Conservation (phyloP, 192 early-diverging fungal species). For the Coemansia sp. region DNA sequence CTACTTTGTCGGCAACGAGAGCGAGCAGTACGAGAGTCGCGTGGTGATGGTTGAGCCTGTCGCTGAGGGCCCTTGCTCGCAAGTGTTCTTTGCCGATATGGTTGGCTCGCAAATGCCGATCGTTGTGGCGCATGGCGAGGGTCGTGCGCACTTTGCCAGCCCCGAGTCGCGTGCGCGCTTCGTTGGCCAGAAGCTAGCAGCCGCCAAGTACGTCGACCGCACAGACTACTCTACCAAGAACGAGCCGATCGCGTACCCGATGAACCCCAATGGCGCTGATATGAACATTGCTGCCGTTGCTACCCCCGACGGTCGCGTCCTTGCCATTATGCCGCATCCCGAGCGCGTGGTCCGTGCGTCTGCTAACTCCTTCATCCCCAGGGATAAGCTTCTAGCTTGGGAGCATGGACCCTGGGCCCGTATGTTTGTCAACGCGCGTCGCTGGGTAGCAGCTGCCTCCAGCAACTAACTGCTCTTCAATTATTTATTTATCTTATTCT, state of each 20-base stretch:
- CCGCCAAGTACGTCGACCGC: constrained; percentile 84
- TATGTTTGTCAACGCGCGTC: constrained; percentile 90
- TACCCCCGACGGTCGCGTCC: constrained; percentile 82
- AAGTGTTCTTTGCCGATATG: constrained; percentile 92
- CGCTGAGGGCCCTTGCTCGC: constrained; percentile 18
- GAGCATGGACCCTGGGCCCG: constrained; percentile 82
- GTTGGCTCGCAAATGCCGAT: constrained; percentile 86
- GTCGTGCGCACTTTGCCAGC: constrained; percentile 75
- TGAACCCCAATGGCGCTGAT: constrained; percentile 95
- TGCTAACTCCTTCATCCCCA: constrained; percentile 87
- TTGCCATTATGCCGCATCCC: constrained; percentile 98
- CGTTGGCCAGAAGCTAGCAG: constrained; percentile 58
- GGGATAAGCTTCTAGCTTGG: constrained; percentile 28
- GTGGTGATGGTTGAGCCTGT: constrained; percentile 66
- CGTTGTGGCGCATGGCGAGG: constrained; percentile 97
- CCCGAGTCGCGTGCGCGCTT: constrained; percentile 48
- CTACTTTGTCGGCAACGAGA: constrained; percentile 84
- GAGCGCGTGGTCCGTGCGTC: constrained; percentile 85
- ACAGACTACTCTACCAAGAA: constrained; percentile 58
- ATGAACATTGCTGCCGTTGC: constrained; percentile 85
- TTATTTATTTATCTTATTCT: constrained; percentile 2
- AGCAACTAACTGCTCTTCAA: neutral
- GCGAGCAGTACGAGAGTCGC: constrained; percentile 96
- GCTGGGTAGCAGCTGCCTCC: constrained; percentile 66
- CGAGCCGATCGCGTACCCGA: constrained; percentile 80